Evolutionary conservation across 192 early-diverging fungal species (phyloP), one percentile per base, ranked within the genome.

Genomic region (Entophlyctis luteolus): DNA sequence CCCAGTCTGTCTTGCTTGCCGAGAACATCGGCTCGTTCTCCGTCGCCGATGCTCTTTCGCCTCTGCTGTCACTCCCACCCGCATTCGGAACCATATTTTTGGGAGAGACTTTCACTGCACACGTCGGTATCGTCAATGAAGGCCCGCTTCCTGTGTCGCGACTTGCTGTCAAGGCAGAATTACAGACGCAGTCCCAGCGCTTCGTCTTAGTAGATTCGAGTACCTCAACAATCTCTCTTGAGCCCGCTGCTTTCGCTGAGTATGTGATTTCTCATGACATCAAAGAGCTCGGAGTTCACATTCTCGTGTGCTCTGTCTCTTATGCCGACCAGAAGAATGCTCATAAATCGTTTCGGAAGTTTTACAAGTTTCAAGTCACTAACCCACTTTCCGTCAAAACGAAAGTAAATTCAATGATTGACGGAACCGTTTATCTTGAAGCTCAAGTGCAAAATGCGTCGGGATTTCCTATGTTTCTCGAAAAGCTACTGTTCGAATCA

Each of bases 321-420:
- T 98, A 96, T 67, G 68, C 83, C 8, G 35, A n/a, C 16, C 8
- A 12, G 48, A 50, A 42, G 12, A 47, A 58, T 1, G 87, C 90
- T 49, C 81, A 81, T 54, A 86, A 88, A 31, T 80, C 74, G 31
- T 88, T 97, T 73, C 84, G 92, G 48, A 93, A 93, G 70, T 93
- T 93, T 68, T 98, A 92, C 84, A 95, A 93, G 65, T 98, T 98
- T 73, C 92, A 96, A 80, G 96, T 95, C 16, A 72, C 91, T 46
- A 98, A 98, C 74, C 96, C 96, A 39, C 81, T 98, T 34, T 84
- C 92, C 8, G 96, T 98, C 52, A 97, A 95, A 75, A 98, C 96
- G 8, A 96, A 96, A 62, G 87, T 97, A 47, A 94, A 98, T 77
- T 88, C 89, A 29, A 73, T 92, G 63, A 33, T 20, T 5, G 48